A percentile compares a stretch with the other conserved stretches of the same genome.
Evolutionary conservation across 345 rosid genomes (phyloP).

Genomic region (Gossypioides kirkii): DNA sequence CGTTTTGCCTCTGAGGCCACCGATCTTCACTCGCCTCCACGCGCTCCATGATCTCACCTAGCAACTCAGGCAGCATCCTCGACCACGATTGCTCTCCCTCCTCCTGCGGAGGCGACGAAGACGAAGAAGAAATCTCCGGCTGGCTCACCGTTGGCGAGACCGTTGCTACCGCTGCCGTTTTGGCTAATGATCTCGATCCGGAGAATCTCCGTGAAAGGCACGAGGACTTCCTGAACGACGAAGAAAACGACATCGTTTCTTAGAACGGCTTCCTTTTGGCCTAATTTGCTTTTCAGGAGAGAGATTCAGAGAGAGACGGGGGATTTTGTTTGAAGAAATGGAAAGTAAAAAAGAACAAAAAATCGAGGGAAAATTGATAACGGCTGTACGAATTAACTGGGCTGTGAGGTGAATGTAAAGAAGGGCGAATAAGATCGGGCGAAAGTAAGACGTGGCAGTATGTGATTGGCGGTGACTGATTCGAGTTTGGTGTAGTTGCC

Average conservation of each 20-base stretch:
- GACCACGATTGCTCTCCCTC: constrained; percentile 52
- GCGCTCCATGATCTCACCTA: constrained; percentile 69
- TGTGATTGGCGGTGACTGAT: neutral
- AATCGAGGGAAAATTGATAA: neutral
- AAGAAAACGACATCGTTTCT: constrained; percentile 6
- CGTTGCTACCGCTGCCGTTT: neutral
- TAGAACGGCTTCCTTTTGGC: neutral
- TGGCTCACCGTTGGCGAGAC: constrained; percentile 9
- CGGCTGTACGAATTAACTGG: neutral
- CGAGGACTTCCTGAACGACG: constrained; percentile 6
- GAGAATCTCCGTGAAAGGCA: constrained; percentile 9
- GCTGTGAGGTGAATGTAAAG: neutral
- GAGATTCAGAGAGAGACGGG: constrained; percentile 6
- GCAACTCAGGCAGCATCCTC: constrained; percentile 68
- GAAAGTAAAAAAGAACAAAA: neutral
- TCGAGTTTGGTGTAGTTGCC: neutral
- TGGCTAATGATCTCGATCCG: constrained; percentile 3
- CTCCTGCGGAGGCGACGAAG: constrained; percentile 2
- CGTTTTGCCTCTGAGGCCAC: constrained; percentile 73
- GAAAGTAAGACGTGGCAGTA: neutral
- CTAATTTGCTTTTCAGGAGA: neutral
- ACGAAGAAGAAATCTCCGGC: neutral
- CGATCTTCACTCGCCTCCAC: constrained; percentile 68
- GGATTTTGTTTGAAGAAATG: constrained; percentile 2
- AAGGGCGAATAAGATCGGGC: constrained; percentile 2